Evolutionary conservation across 2,329 filamentous ascomycete genomes (phyloP).

Genomic region (Rutstroemia sp.): DNA sequence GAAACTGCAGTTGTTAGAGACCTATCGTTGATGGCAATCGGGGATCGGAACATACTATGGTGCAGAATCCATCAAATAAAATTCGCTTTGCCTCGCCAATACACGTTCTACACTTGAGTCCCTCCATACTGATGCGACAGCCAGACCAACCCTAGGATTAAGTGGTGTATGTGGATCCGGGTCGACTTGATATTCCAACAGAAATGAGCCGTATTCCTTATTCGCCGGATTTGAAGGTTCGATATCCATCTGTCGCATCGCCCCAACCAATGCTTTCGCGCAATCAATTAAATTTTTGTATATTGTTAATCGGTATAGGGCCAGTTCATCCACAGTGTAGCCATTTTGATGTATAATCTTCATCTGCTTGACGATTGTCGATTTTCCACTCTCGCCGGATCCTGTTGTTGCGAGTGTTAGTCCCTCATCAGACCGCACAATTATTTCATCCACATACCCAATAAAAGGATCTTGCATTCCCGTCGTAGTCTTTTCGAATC

Average conservation of each 20-base stretch:
- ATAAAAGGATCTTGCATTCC: conserved; percentile 97
- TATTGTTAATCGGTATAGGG: conserved; percentile 89
- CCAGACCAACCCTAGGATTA: conserved; percentile 71
- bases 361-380: conserved; percentile 99
- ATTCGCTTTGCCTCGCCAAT: conserved; percentile 92
- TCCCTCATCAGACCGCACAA: conserved; percentile 13
- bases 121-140: conserved; percentile 82
- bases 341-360: conserved; percentile 99
- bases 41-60: conserved; percentile 62
- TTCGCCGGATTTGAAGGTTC: conserved; percentile 66
- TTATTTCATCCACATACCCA: conserved; percentile 55
- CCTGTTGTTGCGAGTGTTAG: conserved; percentile 45
- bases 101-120: conserved; percentile 76
- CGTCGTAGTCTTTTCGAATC: conserved; percentile 85
- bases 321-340: conserved; percentile 88
- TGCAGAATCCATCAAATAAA: conserved; percentile 98
- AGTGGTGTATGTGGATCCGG: conserved; percentile 82
- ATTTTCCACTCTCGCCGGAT: conserved; percentile 97
- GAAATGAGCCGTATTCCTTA: conserved; percentile 66
- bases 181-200: conserved; percentile 83
- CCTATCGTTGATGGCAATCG: too few relatives aligned
- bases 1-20: conserved; percentile 54
- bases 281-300: conserved; percentile 99
- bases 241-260: conserved; percentile 88
- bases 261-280: conserved; percentile 84